phyloP scores from a whole-genome alignment of 352 stramenopile genomes.

The Phytophthora europaea region DNA sequence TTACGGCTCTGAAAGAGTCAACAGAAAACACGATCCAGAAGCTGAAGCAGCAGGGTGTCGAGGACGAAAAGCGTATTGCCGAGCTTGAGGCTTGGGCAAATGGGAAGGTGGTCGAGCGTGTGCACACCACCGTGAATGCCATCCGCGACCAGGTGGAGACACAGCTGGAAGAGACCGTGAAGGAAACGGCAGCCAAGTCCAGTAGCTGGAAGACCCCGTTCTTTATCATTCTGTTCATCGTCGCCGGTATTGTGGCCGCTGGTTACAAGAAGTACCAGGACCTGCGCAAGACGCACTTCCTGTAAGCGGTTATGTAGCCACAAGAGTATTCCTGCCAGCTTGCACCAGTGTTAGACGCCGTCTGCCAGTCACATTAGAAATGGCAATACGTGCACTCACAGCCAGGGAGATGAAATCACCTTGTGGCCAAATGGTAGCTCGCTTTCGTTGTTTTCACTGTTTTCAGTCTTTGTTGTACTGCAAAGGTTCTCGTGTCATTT shows the following conservation, averaged over 20 bases:
- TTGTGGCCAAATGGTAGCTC: constrained; percentile 40
- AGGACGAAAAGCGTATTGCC: constrained; percentile 75
- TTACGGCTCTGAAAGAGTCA: constrained; percentile 85
- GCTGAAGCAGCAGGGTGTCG: constrained; percentile 72
- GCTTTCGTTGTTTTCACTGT: constrained; percentile 28
- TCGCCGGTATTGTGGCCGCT: constrained; percentile 62
- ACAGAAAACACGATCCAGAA: constrained; percentile 88
- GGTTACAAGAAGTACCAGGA: constrained; percentile 92
- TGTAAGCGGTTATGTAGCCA: constrained; percentile 49
- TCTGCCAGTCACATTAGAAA: constrained; percentile 36
- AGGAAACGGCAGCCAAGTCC: constrained; percentile 78
- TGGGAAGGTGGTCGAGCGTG: constrained; percentile 63
- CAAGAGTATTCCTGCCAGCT: constrained; percentile 16
- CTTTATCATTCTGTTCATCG: constrained; percentile 78
- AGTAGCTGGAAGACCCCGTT: constrained; percentile 88
- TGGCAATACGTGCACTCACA: constrained; percentile 28
- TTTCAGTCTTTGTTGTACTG: constrained; percentile 2
- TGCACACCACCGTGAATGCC: constrained; percentile 62
- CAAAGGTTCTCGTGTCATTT: background rate
- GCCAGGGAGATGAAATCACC: constrained; percentile 28
- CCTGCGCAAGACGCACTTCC: constrained; percentile 88
- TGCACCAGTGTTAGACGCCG: constrained; percentile 32
- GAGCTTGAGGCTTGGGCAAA: constrained; percentile 81
- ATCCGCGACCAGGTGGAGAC: constrained; percentile 78
- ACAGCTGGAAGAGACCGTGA: constrained; percentile 74